Evolutionary conservation across 192 early-diverging fungal species (phyloP), one percentile per base, ranked within the genome.

Genomic region (Linnemannia elongata): DNA sequence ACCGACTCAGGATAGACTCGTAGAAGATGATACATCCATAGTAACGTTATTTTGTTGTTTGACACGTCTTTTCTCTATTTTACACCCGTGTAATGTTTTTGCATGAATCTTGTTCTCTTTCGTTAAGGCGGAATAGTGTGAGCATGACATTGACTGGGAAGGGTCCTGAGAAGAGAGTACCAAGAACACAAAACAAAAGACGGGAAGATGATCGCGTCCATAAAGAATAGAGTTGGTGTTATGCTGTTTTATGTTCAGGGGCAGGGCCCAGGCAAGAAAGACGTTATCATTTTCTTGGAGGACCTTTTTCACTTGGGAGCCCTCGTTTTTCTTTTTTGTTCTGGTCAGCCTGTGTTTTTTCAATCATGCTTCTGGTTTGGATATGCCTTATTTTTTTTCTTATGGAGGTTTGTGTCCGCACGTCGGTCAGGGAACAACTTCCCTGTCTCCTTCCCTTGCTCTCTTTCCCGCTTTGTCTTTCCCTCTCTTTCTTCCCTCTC

Each of bases 261-360:
- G 60, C 60, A 66, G 30, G 60, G 60, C 60, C 60, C 60, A 66
- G 60, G 33, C 60, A 33, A 33, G 60, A 66, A 66, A 33, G 60
- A 66, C 30, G 60, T 33, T 66, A 15, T 35, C 4, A 3, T 66
- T 35, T 15, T 15, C 60, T 12, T 52, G 18, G 10, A 13, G 10
- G 55, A 27, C n/a, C 60, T 15, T 66, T 33, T 66, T 66, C 60
- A 66, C n/a, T 66, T 66, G 60, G 60, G 70, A 72, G 41, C 70
- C 70, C 70, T 42, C 38, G 38, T 72, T 72, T 42, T 72, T 42
- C 1, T 33, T 70, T 35, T 39, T 7, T 39, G 10, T 39, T 70
- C 3, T 30, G 33, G 3, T 69, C 63, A 35, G 30, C 18, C 33
- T 69, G 33, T 66, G 63, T 12, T 66, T n/a, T 30, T 66, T 30